phyloP scores from a whole-genome alignment of 768 basidiomycete species.

The Pholiota conissans region DNA sequence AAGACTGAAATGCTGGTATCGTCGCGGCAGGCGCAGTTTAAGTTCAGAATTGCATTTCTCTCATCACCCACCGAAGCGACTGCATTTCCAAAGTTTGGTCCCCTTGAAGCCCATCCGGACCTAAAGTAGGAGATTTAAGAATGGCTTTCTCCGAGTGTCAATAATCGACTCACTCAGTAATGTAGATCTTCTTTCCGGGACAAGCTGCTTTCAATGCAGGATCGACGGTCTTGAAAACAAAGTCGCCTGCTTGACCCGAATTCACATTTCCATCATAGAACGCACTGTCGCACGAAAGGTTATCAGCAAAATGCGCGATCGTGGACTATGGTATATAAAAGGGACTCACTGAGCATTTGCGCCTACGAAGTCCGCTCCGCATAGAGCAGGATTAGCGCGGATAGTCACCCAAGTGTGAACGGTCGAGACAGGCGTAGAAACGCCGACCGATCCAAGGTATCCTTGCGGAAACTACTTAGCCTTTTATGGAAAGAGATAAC shows the following conservation, averaged over 20 bases:
- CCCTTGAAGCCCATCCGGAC: constrained; percentile 43
- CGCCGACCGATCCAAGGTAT: constrained; percentile 34
- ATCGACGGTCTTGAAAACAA: constrained; percentile 38
- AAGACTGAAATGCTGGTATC: constrained; percentile 36
- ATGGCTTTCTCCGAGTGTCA: background rate
- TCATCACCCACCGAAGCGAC: constrained; percentile 33
- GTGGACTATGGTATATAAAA: too few species aligned
- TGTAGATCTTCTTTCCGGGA: constrained; percentile 36
- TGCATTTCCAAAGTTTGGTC: constrained; percentile 26
- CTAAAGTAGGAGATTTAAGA: constrained; percentile 13
- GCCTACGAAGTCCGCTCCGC: constrained; percentile 38
- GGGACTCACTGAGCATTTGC: constrained; percentile 41
- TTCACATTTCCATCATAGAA: constrained; percentile 36
- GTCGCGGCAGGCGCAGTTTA: constrained; percentile 38
- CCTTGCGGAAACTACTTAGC: constrained; percentile 17
- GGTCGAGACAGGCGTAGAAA: constrained; percentile 37
- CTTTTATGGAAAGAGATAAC: background rate
- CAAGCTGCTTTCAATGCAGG: constrained; percentile 35
- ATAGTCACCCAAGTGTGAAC: constrained; percentile 40
- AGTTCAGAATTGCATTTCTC: constrained; percentile 28
- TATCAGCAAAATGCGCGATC: background rate
- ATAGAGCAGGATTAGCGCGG: constrained; percentile 31
- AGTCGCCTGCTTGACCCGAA: constrained; percentile 34
- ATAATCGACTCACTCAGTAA: constrained; percentile 36
- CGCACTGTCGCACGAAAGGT: constrained; percentile 26